Evolutionary conservation across 148 eudicot genomes (phyloP), one percentile per base, ranked within the genome.

Genomic region (Nyssa sinensis): DNA sequence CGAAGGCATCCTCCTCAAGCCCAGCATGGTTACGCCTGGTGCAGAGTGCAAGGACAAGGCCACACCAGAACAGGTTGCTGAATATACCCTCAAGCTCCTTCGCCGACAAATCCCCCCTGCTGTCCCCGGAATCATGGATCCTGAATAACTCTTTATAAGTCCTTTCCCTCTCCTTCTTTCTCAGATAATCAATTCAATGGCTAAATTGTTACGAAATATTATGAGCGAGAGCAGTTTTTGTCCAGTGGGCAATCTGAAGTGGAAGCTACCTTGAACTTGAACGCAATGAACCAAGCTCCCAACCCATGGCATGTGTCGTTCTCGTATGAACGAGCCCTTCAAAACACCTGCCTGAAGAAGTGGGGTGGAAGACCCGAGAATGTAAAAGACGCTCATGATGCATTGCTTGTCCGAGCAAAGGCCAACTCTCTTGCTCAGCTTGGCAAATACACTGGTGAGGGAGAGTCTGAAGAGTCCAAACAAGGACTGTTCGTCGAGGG

Each of bases 81-180:
- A 83, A 2, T 93, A 93, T 90, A 93, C 98, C 63, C 88, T 93
- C 79, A 88, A 78, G 81, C 94, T 91, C 71, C 97, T 93, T 47
- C 49, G 83, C 30, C 75, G 86, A 64, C 88, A 94, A 76, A 84
- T 91, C 77, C 98, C 97, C 62, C 97, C 98, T 16, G 85, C 92
- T 53, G 98, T 93, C 75, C 97, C 98, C 24, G 98, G 98, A 74
- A 93, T 93, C 89, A 93, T 91, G 98, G n/a, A n/a, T n/a, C n/a
- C n/a, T n/a, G n/a, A n/a, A n/a, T n/a, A n/a, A n/a, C n/a, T n/a
- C n/a, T n/a, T n/a, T n/a, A n/a, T n/a, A n/a, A n/a, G n/a, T n/a
- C n/a, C n/a, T n/a, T n/a, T n/a, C n/a, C n/a, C n/a, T n/a, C n/a
- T n/a, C n/a, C n/a, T n/a, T n/a, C n/a, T n/a, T n/a, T n/a, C n/a